Evolutionary conservation across 2,329 filamentous ascomycete genomes (phyloP), one percentile per base, ranked within the genome.

Genomic region (Aspergillus ruber): DNA sequence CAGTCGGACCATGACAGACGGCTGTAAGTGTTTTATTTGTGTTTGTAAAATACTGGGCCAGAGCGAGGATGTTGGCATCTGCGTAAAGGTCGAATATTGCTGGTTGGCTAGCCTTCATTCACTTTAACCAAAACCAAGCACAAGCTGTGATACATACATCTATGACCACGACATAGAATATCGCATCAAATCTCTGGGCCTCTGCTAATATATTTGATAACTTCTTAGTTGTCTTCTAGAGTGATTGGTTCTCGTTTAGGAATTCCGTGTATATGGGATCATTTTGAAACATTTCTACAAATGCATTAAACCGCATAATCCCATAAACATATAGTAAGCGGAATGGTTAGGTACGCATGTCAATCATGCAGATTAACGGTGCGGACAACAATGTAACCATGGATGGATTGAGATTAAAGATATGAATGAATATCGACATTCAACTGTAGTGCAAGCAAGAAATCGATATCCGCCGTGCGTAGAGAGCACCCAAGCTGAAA

Each of bases 181-280:
- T 70, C 46, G 80, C 83, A 55, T 78, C 83, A 58, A 79, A 86
- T 53, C 84, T 79, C 51, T 65, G 66, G 1, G 79, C 72, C 50
- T 77, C 60, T 12, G 35, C 15, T 2, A 38, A 8, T 3, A 38
- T 15, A 8, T 38, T 12, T 4, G 35, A 15, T 3, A 38, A 9
- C 35, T 38, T 38, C 8, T 10, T 9, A 15, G n/a, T 18, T 3
- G 3, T 18, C 35, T 15, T 18, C 35, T 15, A 38, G 15, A 38
- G 15, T 8, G 35, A 8, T 15, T 38, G n/a, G 2, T 7, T 18
- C 4, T 38, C 18, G 1, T 38, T 9, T 15, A 38, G 9, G 35
- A 38, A 38, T 18, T 15, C 4, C 35, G 8, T 38, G 35, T 8
- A 38, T 15, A 6, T 6, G 7, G n/a, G 7, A 6, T 38, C 35